Conservation (phyloP, 2,329 filamentous ascomycete genomes). For the Alternaria postmessia region DNA sequence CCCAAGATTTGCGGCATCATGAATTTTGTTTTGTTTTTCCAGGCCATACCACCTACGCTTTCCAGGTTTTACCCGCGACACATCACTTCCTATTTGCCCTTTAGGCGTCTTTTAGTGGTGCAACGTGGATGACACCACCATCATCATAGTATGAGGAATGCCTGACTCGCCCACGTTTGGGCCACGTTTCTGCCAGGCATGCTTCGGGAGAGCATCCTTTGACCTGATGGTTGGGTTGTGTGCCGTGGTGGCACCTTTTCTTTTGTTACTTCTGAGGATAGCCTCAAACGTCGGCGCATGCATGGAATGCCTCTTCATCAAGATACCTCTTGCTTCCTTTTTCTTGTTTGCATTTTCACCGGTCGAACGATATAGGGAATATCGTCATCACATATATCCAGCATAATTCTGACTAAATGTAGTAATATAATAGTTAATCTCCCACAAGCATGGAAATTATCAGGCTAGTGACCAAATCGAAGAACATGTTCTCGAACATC, state of each 20-base stretch:
- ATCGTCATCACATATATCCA: constrained; percentile 1
- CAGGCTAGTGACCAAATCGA: neutral
- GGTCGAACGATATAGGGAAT: constrained; percentile 3
- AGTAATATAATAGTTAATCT: constrained; percentile 13
- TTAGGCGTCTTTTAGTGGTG: constrained; percentile 18
- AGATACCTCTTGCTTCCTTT: constrained; percentile 35
- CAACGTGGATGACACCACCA: constrained; percentile 13
- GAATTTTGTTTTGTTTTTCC: constrained; percentile 26
- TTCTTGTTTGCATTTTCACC: constrained; percentile 4
- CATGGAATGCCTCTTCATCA: constrained; percentile 19
- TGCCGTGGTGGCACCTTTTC: constrained; percentile 11
- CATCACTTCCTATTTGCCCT: constrained; percentile 15
- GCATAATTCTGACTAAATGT: constrained; percentile 1
- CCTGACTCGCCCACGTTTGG: neutral
- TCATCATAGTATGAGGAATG: constrained; percentile 4
- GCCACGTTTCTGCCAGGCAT: constrained; percentile 3
- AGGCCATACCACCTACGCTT: constrained; percentile 15
- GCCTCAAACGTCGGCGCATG: constrained; percentile 16
- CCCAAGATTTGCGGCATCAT: constrained; percentile 22
- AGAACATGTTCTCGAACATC: constrained; percentile 1
- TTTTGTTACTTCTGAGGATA: neutral
- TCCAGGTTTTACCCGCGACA: constrained; percentile 17
- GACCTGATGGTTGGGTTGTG: constrained; percentile 4
- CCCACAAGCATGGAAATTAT: neutral
- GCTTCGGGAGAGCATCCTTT: constrained; percentile 5